These are phyloP conservation scores for Ganoderma leucocontextum DNA, from an alignment of 1,284 basidiomycete species.

Conservation along the genomic window DNA sequence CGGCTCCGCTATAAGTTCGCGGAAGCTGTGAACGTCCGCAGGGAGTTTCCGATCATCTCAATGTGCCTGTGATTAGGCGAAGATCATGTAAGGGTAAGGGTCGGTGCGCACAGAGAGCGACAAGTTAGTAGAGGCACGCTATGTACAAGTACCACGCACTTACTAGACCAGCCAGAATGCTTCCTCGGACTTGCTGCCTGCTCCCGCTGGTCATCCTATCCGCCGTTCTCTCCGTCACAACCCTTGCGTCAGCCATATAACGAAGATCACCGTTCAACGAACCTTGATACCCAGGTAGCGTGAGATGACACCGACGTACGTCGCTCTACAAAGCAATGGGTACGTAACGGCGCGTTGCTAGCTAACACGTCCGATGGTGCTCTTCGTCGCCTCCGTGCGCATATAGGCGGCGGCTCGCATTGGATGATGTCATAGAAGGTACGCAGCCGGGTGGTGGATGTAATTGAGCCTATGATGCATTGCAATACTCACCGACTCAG, in stretches of 20 bases:
- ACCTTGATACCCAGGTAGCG: neutral
- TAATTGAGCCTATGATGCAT: neutral
- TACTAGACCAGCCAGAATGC: neutral
- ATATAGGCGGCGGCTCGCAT: neutral
- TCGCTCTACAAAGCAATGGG: neutral
- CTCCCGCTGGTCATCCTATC: neutral
- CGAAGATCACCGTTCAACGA: neutral
- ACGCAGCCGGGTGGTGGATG: too few species aligned
- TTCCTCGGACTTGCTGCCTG: neutral
- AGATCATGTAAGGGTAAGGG: neutral
- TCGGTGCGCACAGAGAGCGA: neutral
- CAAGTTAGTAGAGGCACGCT: neutral
- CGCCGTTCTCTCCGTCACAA: neutral
- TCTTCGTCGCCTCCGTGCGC: neutral
- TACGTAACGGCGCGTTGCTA: neutral
- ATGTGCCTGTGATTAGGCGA: neutral
- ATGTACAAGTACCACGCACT: neutral
- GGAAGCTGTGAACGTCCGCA: neutral
- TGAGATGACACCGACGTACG: neutral
- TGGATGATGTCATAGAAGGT: neutral
- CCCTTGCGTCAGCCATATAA: neutral
- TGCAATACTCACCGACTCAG: neutral
- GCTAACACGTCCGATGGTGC: neutral
- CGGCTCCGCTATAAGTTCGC: neutral
- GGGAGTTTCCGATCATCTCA: neutral